Conservation (phyloP, 495 filamentous ascomycete genomes). For the Penicillium dipodomyicola region DNA sequence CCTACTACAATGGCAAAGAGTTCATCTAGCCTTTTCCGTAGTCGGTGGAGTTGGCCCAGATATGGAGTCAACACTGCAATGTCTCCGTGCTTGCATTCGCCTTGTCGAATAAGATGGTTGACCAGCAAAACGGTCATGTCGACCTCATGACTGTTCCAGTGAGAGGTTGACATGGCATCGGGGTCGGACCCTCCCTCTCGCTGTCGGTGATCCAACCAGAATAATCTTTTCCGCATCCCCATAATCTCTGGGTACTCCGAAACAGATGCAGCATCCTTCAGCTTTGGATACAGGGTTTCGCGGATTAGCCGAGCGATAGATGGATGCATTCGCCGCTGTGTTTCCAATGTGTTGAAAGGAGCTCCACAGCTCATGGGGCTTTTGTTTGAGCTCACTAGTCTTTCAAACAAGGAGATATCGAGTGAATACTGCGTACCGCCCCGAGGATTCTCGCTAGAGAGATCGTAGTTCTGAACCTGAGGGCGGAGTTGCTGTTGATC, state of each 20-base stretch:
- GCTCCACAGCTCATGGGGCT: conserved; percentile 29
- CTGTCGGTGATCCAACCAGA: conserved; percentile 69
- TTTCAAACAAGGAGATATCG: conserved; percentile 68
- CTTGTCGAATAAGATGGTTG: conserved; percentile 69
- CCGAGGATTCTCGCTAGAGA: conserved; percentile 55
- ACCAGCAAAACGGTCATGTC: conserved; percentile 65
- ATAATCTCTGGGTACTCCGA: conserved; percentile 54
- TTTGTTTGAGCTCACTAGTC: conserved; percentile 48
- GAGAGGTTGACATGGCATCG: conserved; percentile 52
- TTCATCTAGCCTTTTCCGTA: conserved; percentile 49
- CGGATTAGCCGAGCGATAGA: conserved; percentile 60
- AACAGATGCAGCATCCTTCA: conserved; percentile 58
- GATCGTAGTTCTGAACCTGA: conserved; percentile 61
- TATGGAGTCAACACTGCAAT: conserved; percentile 83
- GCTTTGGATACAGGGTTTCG: conserved; percentile 60
- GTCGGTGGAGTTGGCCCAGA: conserved; percentile 64
- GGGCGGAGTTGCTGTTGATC: conserved; percentile 75
- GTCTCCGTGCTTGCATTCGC: conserved; percentile 59
- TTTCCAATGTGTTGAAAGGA: conserved; percentile 58
- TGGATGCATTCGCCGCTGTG: conserved; percentile 77
- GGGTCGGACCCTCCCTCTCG: conserved; percentile 49
- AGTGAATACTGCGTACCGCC: conserved; percentile 56
- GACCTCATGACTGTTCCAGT: conserved; percentile 67
- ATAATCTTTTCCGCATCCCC: conserved; percentile 65
- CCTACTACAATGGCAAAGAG: conserved; percentile 62